These are phyloP conservation scores for Verruconis gallopava DNA, from an alignment of 2,329 filamentous ascomycete genomes.

Conservation along the genomic window DNA sequence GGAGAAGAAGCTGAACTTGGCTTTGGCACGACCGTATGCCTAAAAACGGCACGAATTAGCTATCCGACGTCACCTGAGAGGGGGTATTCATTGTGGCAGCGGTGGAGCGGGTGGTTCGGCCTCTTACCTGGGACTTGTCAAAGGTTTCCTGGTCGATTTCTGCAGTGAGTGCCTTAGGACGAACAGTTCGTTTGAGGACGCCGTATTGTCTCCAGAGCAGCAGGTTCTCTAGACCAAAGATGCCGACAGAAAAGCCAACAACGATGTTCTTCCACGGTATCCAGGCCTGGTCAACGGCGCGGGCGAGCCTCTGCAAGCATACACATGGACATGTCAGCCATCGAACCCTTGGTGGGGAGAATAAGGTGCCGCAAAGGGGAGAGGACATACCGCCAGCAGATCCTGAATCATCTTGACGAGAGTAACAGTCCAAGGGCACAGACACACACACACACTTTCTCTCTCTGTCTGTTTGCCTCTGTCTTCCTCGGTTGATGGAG, in stretches of 20 bases:
- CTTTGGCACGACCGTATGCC: slow-evolving; percentile 92
- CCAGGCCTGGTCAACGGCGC: slow-evolving; percentile 75
- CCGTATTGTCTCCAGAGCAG: slow-evolving; percentile 83
- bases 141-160: slow-evolving; percentile 85
- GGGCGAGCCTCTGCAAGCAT: slow-evolving; percentile 50
- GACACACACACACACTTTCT: too few relatives aligned
- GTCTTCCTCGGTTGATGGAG: too few relatives aligned
- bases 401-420: slow-evolving; percentile 10
- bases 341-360: not conserved
- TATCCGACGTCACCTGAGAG: slow-evolving; percentile 6
- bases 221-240: slow-evolving; percentile 83
- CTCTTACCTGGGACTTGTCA: slow-evolving; percentile 73
- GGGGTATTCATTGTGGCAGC: slow-evolving; percentile 14
- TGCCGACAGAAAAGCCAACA: slow-evolving; percentile 81
- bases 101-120: not conserved
- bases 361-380: not conserved
- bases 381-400: slow-evolving; percentile 3
- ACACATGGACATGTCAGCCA: not conserved
- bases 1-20: slow-evolving; percentile 71
- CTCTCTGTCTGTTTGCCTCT: too few relatives aligned
- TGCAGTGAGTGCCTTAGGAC: slow-evolving; percentile 74
- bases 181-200: slow-evolving; percentile 64
- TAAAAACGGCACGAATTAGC: too few relatives aligned
- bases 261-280: slow-evolving; percentile 98
- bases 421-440: too few relatives aligned